Conservation (phyloP, 352 stramenopile genomes). For the Phytophthora tentaculata region DNA sequence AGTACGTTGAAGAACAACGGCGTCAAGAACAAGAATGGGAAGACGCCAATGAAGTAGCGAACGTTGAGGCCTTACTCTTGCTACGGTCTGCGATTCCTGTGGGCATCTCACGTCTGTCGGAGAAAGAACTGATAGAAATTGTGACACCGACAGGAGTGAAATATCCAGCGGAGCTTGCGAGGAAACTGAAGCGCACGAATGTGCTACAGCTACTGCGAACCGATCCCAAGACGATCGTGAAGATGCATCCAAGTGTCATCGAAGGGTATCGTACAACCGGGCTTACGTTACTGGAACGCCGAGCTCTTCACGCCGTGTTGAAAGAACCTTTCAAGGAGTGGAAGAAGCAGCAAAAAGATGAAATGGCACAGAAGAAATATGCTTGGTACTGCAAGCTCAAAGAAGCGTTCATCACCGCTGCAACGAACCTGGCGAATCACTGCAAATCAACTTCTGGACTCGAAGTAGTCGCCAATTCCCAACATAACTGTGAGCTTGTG, state of each 20-base stretch:
- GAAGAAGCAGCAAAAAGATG: conserved; percentile 81
- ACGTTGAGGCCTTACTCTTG: conserved; percentile 57
- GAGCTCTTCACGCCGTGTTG: conserved; percentile 84
- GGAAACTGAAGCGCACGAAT: conserved; percentile 91
- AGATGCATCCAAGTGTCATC: conserved; percentile 87
- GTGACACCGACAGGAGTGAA: conserved; percentile 64
- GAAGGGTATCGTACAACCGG: conserved; percentile 65
- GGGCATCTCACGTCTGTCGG: conserved; percentile 77
- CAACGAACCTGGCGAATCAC: conserved; percentile 40
- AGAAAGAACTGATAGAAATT: conserved; percentile 65
- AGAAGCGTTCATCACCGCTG: conserved; percentile 53
- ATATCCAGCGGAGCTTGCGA: conserved; percentile 73
- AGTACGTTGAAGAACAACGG: conserved; percentile 87
- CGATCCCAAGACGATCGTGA: conserved; percentile 70
- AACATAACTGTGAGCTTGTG: conserved; percentile 46
- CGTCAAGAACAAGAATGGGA: conserved; percentile 80
- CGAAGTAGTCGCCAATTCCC: not conserved
- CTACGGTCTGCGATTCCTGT: conserved; percentile 85
- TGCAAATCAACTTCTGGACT: conserved; percentile 16
- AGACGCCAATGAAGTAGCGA: conserved; percentile 51
- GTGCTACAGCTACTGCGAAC: conserved; percentile 83
- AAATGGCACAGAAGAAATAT: conserved; percentile 82
- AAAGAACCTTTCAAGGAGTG: conserved; percentile 60
- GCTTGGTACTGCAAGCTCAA: conserved; percentile 86
- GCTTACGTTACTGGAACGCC: conserved; percentile 85